Percentiles rank a stretch among this genome's conserved stretches.
Evolutionary conservation across 75 land plant species (phyloP).

Genomic region (Isoetes taiwanensis): DNA sequence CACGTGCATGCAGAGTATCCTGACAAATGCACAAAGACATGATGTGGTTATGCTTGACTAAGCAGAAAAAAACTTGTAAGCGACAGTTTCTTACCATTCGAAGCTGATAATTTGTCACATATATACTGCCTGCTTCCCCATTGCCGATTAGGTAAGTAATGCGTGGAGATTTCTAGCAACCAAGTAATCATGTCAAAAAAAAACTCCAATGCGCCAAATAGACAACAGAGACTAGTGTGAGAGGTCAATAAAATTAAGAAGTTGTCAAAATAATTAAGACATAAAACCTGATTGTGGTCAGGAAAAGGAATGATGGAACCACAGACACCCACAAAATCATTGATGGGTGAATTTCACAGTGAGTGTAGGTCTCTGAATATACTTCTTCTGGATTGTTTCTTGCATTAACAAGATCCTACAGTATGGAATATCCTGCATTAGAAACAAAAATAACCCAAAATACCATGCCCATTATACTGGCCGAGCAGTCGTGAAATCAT

Average conservation of each 20-base stretch:
- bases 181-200: conserved; percentile 19
- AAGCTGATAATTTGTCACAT: conserved; percentile 95
- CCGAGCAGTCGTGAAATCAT: conserved; percentile 22
- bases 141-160: conserved; percentile 98
- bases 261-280: conserved; percentile 69
- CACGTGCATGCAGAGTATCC: conserved; percentile 97
- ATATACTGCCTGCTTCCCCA: conserved; percentile 99
- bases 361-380: conserved; percentile 32
- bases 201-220: conserved; percentile 39
- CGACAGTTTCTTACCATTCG: conserved; percentile 72
- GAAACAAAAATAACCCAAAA: neutral
- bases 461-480: conserved; percentile 4
- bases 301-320: conserved; percentile 81
- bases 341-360: conserved; percentile 71
- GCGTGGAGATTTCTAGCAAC: conserved; percentile 74
- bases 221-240: conserved; percentile 41
- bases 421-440: neutral
- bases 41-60: too few relatives aligned
- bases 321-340: conserved; percentile 64
- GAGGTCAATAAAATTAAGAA: conserved; percentile 80
- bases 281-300: conserved; percentile 68
- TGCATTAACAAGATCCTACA: conserved; percentile 83
- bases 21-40: conserved; percentile 14
- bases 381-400: conserved; percentile 78
- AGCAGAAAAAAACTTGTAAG: too few relatives aligned